phyloP scores from a whole-genome alignment of 2,329 filamentous ascomycete species.

The Colletotrichum zoysiae region DNA sequence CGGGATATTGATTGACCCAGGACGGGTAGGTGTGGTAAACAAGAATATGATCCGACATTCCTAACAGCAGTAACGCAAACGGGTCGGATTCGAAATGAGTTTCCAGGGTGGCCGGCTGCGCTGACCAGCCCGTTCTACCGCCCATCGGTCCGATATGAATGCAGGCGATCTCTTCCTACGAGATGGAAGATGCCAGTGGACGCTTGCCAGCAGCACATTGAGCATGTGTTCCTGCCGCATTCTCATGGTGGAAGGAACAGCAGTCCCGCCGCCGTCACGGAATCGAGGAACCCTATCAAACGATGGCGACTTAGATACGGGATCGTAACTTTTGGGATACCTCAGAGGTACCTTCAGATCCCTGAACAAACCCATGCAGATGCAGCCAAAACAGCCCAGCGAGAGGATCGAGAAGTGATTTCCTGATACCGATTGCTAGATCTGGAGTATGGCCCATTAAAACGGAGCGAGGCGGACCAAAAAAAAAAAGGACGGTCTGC shows the following conservation, averaged over 20 bases:
- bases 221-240: background rate
- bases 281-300: background rate
- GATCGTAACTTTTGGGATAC: conserved; percentile 10
- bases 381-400: conserved; percentile 37
- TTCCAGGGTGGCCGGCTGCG: background rate
- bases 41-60: conserved; percentile 17
- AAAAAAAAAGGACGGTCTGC: background rate
- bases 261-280: background rate
- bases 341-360: conserved; percentile 11
- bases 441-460: conserved; percentile 35
- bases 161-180: background rate
- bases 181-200: background rate
- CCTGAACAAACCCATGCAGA: conserved; percentile 27
- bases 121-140: background rate
- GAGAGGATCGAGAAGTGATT: conserved; percentile 38
- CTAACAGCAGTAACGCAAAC: background rate
- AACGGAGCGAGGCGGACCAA: conserved; percentile 6
- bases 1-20: conserved; percentile 7
- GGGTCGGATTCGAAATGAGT: conserved; percentile 1
- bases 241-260: background rate
- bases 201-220: background rate
- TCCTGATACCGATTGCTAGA: conserved; percentile 30
- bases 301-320: conserved; percentile 2
- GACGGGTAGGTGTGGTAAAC: background rate
- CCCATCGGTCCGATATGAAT: conserved; percentile 14